phyloP scores from a whole-genome alignment of 192 early-diverging fungal genomes.

The Glomus cerebriforme region DNA sequence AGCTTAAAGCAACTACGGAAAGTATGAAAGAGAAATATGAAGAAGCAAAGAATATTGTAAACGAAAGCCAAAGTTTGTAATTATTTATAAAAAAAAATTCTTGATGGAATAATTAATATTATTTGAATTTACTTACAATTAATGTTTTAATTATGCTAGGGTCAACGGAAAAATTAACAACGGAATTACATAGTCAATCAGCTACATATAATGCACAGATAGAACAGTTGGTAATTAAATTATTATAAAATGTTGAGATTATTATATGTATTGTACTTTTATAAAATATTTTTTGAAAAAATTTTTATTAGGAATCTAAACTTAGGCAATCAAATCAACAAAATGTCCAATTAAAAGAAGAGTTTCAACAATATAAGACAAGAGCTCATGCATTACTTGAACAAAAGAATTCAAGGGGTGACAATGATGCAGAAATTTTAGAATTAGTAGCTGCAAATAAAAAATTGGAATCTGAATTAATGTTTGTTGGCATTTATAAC shows the following conservation, averaged over 20 bases:
- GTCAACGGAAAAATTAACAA: conserved; percentile 37
- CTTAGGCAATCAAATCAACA: conserved; percentile 48
- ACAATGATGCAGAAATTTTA: conserved; percentile 30
- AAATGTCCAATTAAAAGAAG: conserved; percentile 43
- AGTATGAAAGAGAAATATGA: conserved; percentile 36
- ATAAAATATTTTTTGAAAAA: background rate
- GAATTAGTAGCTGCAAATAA: conserved; percentile 37
- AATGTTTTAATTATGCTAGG: conserved; percentile 31
- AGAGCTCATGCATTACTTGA: conserved; percentile 53
- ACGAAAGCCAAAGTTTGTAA: conserved; percentile 33
- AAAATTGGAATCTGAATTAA: conserved; percentile 37
- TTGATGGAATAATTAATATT: background rate
- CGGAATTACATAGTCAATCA: conserved; percentile 42
- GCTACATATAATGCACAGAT: conserved; percentile 39
- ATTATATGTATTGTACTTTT: background rate
- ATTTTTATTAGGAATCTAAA: conserved; percentile 46
- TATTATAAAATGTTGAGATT: background rate
- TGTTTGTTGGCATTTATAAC: conserved; percentile 5
- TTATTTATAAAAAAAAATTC: background rate
- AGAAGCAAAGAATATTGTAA: conserved; percentile 19
- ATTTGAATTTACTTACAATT: background rate
- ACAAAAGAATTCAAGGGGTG: conserved; percentile 35
- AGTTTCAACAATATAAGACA: conserved; percentile 62
- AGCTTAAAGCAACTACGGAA: conserved; percentile 40
- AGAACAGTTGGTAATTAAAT: conserved; percentile 43